A percentile compares a stretch with the other conserved stretches of the same genome.
phyloP scores from a whole-genome alignment of 192 early-diverging fungal species.

The Coemansia sp. region DNA sequence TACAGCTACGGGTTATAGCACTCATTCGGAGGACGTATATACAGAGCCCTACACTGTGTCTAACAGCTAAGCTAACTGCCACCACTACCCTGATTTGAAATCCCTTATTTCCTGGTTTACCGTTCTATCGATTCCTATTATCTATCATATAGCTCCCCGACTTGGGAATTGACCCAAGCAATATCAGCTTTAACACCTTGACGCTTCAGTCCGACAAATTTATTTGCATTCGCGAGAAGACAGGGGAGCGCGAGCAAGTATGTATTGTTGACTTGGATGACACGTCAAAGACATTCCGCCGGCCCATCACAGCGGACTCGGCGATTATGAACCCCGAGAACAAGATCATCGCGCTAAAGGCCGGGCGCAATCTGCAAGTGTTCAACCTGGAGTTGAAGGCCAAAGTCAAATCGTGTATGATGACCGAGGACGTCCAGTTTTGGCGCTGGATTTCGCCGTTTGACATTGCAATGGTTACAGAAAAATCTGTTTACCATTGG shows the following conservation, averaged over 20 bases:
- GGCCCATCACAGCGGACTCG: conserved; percentile 96
- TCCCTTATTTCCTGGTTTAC: not conserved
- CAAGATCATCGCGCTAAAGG: conserved; percentile 96
- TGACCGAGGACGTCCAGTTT: conserved; percentile 87
- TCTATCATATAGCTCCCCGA: conserved; percentile 70
- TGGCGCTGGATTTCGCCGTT: conserved; percentile 95
- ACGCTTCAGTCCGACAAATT: conserved; percentile 98
- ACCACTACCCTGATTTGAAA: not conserved
- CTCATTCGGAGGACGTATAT: not conserved
- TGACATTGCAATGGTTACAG: conserved; percentile 86
- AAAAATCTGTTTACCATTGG: conserved; percentile 93
- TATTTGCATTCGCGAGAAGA: conserved; percentile 94
- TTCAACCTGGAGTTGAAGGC: conserved; percentile 96
- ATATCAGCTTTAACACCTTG: conserved; percentile 95
- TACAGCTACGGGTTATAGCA: not conserved
- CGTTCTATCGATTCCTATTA: not conserved
- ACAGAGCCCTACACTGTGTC: not conserved
- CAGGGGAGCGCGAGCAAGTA: conserved; percentile 82
- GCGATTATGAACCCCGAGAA: conserved; percentile 96
- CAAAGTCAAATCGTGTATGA: conserved; percentile 90
- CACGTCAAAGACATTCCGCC: conserved; percentile 73
- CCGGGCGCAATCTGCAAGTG: conserved; percentile 88
- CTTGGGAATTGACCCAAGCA: conserved; percentile 85
- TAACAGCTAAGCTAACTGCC: not conserved
- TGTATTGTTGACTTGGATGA: conserved; percentile 94